Evolutionary conservation across 495 filamentous ascomycete species (phyloP), one percentile per base, ranked within the genome.

Genomic region (Penicillium silybi): DNA sequence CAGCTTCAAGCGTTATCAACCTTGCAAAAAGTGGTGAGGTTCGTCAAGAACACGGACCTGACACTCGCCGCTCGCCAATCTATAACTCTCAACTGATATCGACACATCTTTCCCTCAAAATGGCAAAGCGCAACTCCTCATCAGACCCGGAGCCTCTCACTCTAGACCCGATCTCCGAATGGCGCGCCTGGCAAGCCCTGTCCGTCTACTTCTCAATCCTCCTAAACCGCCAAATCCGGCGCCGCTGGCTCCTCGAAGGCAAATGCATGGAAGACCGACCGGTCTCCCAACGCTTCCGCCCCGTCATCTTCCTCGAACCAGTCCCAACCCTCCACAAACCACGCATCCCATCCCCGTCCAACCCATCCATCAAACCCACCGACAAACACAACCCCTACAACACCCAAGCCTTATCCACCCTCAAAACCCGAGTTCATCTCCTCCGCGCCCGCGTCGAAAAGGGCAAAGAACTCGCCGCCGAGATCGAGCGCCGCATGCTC

Each of bases 401-500:
- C 41, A 0, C n/a, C 13, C 0, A 0, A 2, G 46, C 48, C 0
- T 35, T 59, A 4, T 4, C 10, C 3, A 25, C n/a, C 0, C 50
- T 66, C 1, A 52, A 53, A 26, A n/a, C 27, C 4, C 49, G 40
- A 42, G 50, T 52, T 5, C 44, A 37, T 9, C 54, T 61, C 2
- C 57, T 66, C 37, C 63, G 61, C 23, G 63, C 47, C 16, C 57
- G 63, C 18, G 54, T 64, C 17, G 63, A 66, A 40, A 66, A 66
- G 18, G 60, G 63, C 29, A 66, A 66, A 41, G 63, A 66, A 44
- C 61, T 66, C 16, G 57, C 53, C 9, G 41, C 50, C 3, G 57
- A 66, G 19, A 66, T 64, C 25, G 63, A 66, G 26, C 57, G 60
- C 9, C 61, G 63, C 20, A 58, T 61, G 57, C 26, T 19, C 9